Percentiles rank a stretch among this genome's conserved stretches.
Evolutionary conservation across 129 eudicot genomes (phyloP).

Genomic region (Calendula officinalis): DNA sequence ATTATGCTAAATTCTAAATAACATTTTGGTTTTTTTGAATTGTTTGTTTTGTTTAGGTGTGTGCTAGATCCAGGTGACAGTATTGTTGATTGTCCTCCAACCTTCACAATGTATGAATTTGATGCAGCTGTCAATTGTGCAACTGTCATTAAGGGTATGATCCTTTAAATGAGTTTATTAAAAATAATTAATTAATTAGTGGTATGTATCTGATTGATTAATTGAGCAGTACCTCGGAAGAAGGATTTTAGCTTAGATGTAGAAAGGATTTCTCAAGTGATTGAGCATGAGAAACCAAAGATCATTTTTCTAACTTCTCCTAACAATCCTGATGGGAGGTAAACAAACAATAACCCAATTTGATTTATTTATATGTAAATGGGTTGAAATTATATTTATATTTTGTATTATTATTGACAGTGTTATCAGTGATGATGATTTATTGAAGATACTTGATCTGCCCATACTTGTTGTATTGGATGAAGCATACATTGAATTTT

Average conservation of each 20-base stretch:
- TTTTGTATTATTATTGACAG: constrained; percentile 38
- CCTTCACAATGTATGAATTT: constrained; percentile 94
- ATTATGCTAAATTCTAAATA: background rate
- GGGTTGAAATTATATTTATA: too few species aligned
- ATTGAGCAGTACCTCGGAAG: constrained; percentile 73
- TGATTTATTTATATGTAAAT: too few species aligned
- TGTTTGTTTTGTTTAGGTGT: constrained; percentile 45
- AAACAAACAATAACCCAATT: background rate
- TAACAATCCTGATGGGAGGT: constrained; percentile 99
- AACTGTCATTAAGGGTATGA: constrained; percentile 68
- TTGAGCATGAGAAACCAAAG: constrained; percentile 82
- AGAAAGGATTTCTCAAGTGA: constrained; percentile 47
- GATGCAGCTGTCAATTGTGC: constrained; percentile 95
- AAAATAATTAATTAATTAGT: background rate
- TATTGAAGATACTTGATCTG: constrained; percentile 73
- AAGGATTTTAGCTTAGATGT: constrained; percentile 76
- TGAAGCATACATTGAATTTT: constrained; percentile 96
- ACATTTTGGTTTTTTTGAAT: constrained; percentile 6
- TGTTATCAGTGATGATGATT: constrained; percentile 75
- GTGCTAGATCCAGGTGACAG: constrained; percentile 90
- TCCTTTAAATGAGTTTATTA: too few species aligned
- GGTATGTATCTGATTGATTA: constrained; percentile 6
- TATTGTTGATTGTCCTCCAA: constrained; percentile 92
- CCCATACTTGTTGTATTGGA: constrained; percentile 93
- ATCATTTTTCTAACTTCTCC: constrained; percentile 96